Evolutionary conservation across 352 stramenopile genomes (phyloP), one percentile per base, ranked within the genome.

Genomic region (Labyrinthula sp.): DNA sequence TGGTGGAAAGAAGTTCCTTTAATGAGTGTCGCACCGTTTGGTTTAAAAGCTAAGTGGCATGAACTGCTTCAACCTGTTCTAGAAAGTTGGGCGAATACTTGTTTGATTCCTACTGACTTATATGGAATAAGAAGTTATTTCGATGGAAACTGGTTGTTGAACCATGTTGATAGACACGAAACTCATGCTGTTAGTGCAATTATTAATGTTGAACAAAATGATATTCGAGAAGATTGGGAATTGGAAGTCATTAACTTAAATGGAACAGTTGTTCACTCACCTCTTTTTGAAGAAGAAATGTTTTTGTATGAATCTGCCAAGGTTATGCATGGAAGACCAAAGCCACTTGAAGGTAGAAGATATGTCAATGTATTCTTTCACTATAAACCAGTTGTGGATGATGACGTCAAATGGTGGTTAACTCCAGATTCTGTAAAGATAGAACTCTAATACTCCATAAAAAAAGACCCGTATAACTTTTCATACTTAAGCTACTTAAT

Each of bases 291-390:
- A 17, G 70, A 73, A 37, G 73, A 88, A 29, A 72, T 84, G 60
- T 69, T 84, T 15, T 48, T 84, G 1, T 83, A 82, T 48, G 76
- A 88, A 56, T 66, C 35, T 48, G 68, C 75, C 54, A 73, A 61
- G 0, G 60, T 76, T 9, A 34, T 79, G 21, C 70, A 79, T 40
- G 69, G 63, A 6, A 43, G 71, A 9, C 71, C 71, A 27, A 48
- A 58, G 23, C 57, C 68, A 1, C 56, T 80, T 15, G 54, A 57
- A 18, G 67, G 66, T 27, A 47, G 52, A 3, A 56, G 47, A 20
- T 80, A 75, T 40, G 57, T 65, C 28, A 80, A 80, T 47, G 48
- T 78, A 3, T 80, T 80, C 54, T 71, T 73, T n/a, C 71, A 81
- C 40, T 81, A 77, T 48, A 59, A 67, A 14, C 68, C 68, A n/a